phyloP scores from a whole-genome alignment of 371 early-diverging fungal species.

The Blyttiomyces sp. region DNA sequence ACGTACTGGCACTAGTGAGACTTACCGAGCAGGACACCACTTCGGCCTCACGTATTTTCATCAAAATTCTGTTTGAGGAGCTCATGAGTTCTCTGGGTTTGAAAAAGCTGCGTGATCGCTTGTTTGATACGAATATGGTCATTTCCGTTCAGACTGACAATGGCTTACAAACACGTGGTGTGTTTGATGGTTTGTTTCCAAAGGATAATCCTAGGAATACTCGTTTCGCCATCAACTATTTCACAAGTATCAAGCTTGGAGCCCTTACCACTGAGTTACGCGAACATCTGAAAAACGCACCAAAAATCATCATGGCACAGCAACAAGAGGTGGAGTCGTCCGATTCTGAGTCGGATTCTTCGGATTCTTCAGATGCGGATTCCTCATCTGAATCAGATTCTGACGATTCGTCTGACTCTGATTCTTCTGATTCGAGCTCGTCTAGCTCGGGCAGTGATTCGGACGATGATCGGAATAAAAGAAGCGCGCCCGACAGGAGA shows the following conservation, averaged over 20 bases:
- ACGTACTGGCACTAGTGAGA: slow-evolving; percentile 71
- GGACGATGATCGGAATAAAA: neutral
- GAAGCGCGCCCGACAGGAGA: neutral
- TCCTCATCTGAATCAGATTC: neutral
- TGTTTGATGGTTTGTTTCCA: slow-evolving; percentile 85
- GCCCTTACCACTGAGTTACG: slow-evolving; percentile 90
- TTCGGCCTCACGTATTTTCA: slow-evolving; percentile 93
- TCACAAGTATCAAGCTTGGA: slow-evolving; percentile 91
- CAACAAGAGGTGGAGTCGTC: slow-evolving; percentile 36
- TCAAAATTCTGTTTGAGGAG: slow-evolving; percentile 93
- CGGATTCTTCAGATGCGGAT: slow-evolving; percentile 9
- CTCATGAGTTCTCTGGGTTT: slow-evolving; percentile 83
- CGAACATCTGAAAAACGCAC: slow-evolving; percentile 58
- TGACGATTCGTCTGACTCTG: slow-evolving; percentile 2
- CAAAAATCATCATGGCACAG: slow-evolving; percentile 48
- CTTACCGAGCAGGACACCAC: slow-evolving; percentile 93
- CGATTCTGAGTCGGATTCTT: slow-evolving; percentile 19
- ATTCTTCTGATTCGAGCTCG: neutral
- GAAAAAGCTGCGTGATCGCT: slow-evolving; percentile 68
- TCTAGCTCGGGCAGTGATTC: neutral
- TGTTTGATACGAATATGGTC: slow-evolving; percentile 51
- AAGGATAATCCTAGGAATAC: slow-evolving; percentile 82
- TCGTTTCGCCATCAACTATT: slow-evolving; percentile 97
- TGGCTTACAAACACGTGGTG: slow-evolving; percentile 34
- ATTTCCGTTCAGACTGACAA: slow-evolving; percentile 33